Base-by-base conservation (phyloP, 129 eudicot species). In the Rutidosis leptorrhynchoides region DNA sequence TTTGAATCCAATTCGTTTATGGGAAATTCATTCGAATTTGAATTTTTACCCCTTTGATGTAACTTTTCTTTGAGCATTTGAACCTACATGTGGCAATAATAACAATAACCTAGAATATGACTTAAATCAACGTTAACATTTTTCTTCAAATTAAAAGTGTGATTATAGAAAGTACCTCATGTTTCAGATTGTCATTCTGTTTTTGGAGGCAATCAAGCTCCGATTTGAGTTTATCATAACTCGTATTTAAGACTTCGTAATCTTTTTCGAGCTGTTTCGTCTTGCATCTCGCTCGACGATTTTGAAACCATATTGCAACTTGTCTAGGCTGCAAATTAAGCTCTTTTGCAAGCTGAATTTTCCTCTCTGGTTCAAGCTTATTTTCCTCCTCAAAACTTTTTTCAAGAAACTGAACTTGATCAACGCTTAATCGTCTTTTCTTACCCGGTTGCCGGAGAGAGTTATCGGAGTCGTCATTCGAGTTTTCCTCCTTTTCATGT, bases 281-380 rank as follows among this genome's bases (percentile, higher is more conserved):
- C 65, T 87, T 90, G 79, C 68, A 87, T 5, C 97, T 73, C 10
- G 97, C 97, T 58, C 97, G 68, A 10, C 97, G 82, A 45, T 90
- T 90, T 59, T 90, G 97, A 73, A 87, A 90, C 97, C 97, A 90
- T 25, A 90, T 84, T 1, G 97, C 95, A 21, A 90, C 83, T 59
- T 90, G 97, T 42, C 97, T 74, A 19, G 97, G 97, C 77, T 90
- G 90, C 85, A 90, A 79, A 42, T 87, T 85, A 60, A 87, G 81
- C 64, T 90, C 85, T 68, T 84, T 87, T 46, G 97, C 95, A 8
- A 90, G 90, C 79, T 85, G 83, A 25, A 80, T 25, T 77, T 90
- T 90, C 35, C 95, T 83, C 16, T 90, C 95, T 0, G 97, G 97
- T 48, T 87, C 97, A 33, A 90, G 93, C 78, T 90, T 90, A 71